These are phyloP conservation scores for Exophiala aquamarina DNA, from an alignment of 2,329 filamentous ascomycete genomes.

Conservation along the genomic window DNA sequence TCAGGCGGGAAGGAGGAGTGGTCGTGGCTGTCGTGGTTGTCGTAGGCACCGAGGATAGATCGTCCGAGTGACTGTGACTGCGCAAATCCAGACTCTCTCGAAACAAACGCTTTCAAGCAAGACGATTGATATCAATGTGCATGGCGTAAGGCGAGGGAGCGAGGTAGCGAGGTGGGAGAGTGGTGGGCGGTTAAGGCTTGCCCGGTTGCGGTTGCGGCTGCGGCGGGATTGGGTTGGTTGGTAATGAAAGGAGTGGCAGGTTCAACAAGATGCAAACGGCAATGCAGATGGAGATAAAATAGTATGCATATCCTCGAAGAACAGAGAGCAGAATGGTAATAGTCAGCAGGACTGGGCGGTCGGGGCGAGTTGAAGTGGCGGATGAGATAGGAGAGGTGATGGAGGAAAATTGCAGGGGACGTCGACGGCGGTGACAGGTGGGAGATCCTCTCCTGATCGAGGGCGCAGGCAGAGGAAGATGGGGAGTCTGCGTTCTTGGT, in stretches of 20 bases:
- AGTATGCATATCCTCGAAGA: no score
- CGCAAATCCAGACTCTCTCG: not conserved
- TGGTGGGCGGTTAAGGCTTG: no score
- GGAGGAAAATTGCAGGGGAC: no score
- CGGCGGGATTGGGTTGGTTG: not conserved
- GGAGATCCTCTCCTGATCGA: no score
- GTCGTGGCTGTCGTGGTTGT: no score
- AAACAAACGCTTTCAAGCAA: not conserved
- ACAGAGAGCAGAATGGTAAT: no score
- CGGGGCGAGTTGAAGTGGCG: no score
- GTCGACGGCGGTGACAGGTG: no score
- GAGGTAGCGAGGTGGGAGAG: no score
- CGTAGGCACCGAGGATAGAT: not conserved
- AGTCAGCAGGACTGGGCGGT: no score
- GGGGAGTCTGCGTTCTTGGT: not conserved
- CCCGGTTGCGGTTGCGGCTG: not conserved
- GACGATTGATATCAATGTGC: not conserved
- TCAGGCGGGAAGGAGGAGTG: slow-evolving; percentile 10
- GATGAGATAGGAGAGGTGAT: no score
- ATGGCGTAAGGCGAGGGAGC: not conserved
- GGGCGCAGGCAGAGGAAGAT: not conserved
- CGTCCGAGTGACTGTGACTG: not conserved
- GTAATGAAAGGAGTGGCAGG: not conserved
- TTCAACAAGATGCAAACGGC: not conserved
- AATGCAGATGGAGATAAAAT: no score